phyloP scores from a whole-genome alignment of 306 rosid species.

The Inga oerstediana region DNA sequence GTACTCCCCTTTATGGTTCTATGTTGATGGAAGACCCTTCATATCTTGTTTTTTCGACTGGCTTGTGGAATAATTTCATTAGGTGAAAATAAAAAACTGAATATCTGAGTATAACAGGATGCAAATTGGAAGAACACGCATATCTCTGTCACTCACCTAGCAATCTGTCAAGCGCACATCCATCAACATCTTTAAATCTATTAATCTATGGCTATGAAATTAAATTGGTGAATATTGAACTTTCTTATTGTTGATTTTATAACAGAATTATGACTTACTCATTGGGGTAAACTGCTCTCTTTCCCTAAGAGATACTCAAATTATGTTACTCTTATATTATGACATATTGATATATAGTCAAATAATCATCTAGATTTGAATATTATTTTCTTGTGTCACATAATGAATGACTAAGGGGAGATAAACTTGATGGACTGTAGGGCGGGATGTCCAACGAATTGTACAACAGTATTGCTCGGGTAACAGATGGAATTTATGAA shows the following conservation, averaged over 20 bases:
- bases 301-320: not conserved
- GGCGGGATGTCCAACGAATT: conserved; percentile 99
- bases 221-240: conserved; percentile 14
- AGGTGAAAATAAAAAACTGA: not conserved
- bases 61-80: conserved; percentile 9
- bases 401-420: conserved; percentile 32
- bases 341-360: not conserved
- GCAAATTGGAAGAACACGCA: not conserved
- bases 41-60: conserved; percentile 1
- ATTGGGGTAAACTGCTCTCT: not conserved
- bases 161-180: conserved; percentile 22
- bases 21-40: conserved; percentile 4
- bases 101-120: conserved; percentile 1
- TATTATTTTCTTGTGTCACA: conserved; percentile 16
- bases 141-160: not conserved
- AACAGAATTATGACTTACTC: conserved; percentile 23
- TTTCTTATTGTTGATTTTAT: conserved; percentile 24
- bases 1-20: not conserved
- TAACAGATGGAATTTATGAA: conserved; percentile 95
- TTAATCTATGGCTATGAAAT: conserved; percentile 1
- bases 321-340: not conserved
- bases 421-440: conserved; percentile 52
- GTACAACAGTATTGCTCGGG: conserved; percentile 91
- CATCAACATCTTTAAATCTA: conserved; percentile 24
- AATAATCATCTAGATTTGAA: conserved; percentile 2